Percentiles rank a stretch among this genome's conserved stretches.
Evolutionary conservation across 495 filamentous ascomycete species (phyloP).

Genomic region (Talaromyces borbonicus): DNA sequence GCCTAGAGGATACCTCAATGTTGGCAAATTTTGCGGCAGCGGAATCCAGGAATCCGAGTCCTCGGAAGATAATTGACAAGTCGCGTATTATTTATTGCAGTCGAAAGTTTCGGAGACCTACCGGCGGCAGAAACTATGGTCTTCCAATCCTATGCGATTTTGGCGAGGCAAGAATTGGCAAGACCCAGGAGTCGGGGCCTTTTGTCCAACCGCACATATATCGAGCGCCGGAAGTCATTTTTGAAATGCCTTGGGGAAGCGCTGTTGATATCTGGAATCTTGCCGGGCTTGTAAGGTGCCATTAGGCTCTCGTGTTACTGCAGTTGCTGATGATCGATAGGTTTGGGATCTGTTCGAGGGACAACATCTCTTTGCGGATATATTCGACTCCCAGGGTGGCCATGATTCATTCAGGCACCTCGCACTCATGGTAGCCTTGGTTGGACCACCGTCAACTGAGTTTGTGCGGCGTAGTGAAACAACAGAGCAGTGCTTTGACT

Average conservation of each 20-base stretch:
- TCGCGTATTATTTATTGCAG: slow-evolving; percentile 19
- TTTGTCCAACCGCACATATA: slow-evolving; percentile 32
- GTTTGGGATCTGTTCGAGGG: slow-evolving; percentile 41
- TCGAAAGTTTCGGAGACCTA: slow-evolving; percentile 14
- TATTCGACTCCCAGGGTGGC: slow-evolving; percentile 17
- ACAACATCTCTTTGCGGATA: slow-evolving; percentile 30
- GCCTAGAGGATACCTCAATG: slow-evolving; percentile 19
- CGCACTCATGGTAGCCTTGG: slow-evolving; percentile 31
- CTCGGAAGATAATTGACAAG: slow-evolving; percentile 16
- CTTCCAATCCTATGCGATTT: slow-evolving; percentile 24
- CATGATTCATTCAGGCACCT: slow-evolving; percentile 31
- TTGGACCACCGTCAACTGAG: slow-evolving; percentile 33
- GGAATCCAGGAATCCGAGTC: slow-evolving; percentile 17
- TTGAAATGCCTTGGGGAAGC: slow-evolving; percentile 30
- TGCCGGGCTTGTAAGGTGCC: slow-evolving; percentile 28
- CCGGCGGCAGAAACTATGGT: slow-evolving; percentile 12
- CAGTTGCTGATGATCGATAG: slow-evolving; percentile 16
- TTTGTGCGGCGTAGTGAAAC: slow-evolving; percentile 27
- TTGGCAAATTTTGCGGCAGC: slow-evolving; percentile 19
- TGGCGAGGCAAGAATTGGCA: slow-evolving; percentile 22
- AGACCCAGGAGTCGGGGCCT: slow-evolving; percentile 15
- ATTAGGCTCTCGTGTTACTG: slow-evolving; percentile 2
- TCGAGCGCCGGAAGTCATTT: slow-evolving; percentile 33
- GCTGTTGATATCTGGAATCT: slow-evolving; percentile 35
- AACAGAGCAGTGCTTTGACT: slow-evolving; percentile 26